A percentile compares a stretch with the other conserved stretches of the same genome.
phyloP scores from a whole-genome alignment of 208 protist species.

The Vickermania ingenoplastis region DNA sequence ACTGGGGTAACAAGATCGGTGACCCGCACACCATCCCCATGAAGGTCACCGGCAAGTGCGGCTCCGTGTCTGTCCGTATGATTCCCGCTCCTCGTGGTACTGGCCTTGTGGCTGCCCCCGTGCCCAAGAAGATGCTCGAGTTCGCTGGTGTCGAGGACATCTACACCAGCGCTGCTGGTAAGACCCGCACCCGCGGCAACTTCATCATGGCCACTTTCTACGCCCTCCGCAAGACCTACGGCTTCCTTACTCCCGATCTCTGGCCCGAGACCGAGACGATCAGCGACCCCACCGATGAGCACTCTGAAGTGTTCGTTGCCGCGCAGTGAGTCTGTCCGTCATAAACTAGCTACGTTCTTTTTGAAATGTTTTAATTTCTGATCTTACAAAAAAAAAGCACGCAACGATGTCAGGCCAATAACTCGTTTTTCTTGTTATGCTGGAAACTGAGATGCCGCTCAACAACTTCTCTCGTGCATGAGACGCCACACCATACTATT shows the following conservation, averaged over 20 bases:
- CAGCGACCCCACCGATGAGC: conserved; percentile 90
- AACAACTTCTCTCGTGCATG: too few relatives aligned
- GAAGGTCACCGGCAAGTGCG: conserved; percentile 99
- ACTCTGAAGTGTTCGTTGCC: conserved; percentile 74
- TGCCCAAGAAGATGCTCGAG: conserved; percentile 97
- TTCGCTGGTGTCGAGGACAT: conserved; percentile 98
- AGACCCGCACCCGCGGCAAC: conserved; percentile 98
- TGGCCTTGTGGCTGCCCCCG: conserved; percentile 96
- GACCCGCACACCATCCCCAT: conserved; percentile 98
- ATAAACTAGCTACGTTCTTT: background rate
- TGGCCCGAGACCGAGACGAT: conserved; percentile 90
- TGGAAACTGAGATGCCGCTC: too few relatives aligned
- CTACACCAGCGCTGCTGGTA: conserved; percentile 96
- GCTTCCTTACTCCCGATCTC: conserved; percentile 98
- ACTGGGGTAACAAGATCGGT: conserved; percentile 99
- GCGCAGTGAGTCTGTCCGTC: background rate
- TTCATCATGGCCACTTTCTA: conserved; percentile 99
- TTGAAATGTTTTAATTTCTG: conserved; percentile 1
- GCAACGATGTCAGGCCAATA: too few relatives aligned
- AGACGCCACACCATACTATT: too few relatives aligned
- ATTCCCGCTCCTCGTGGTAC: conserved; percentile 99
- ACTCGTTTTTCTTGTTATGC: too few relatives aligned
- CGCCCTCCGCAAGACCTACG: conserved; percentile 96
- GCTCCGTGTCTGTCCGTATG: conserved; percentile 96
- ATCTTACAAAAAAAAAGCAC: background rate